phyloP scores from a whole-genome alignment of 2,329 filamentous ascomycete species.

The Cordyceps javanica region DNA sequence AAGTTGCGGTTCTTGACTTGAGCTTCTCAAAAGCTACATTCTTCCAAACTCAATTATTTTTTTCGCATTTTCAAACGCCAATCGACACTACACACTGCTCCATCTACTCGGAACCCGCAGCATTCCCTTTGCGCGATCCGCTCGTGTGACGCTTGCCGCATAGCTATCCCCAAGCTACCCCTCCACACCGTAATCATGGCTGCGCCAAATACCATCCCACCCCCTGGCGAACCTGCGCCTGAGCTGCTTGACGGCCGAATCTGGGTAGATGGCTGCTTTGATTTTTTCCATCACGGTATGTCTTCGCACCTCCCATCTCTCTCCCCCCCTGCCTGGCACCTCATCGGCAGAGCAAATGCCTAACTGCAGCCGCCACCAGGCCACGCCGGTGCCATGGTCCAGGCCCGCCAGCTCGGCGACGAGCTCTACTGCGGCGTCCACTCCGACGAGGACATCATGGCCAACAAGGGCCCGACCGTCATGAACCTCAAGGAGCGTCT shows the following conservation, averaged over 20 bases:
- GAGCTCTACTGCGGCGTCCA: constrained; percentile 91
- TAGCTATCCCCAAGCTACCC: background rate
- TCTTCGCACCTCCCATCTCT: background rate
- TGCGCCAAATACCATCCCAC: constrained; percentile 12
- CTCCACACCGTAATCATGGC: constrained; percentile 3
- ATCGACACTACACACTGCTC: background rate
- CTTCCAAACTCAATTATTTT: background rate
- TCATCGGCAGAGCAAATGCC: background rate
- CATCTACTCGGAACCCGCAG: background rate
- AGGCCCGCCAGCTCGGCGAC: constrained; percentile 83
- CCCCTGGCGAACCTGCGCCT: constrained; percentile 41
- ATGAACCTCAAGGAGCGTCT: constrained; percentile 90
- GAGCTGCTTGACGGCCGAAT: constrained; percentile 65
- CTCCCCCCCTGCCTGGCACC: background rate
- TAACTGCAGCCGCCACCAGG: constrained; percentile 42
- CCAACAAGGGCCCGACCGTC: constrained; percentile 96
- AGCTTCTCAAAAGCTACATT: background rate
- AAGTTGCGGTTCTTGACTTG: background rate
- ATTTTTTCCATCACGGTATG: constrained; percentile 94
- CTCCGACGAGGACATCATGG: constrained; percentile 89
- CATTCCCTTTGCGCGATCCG: background rate
- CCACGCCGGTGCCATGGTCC: constrained; percentile 93
- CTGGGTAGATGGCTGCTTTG: constrained; percentile 98
- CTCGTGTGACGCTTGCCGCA: too few relatives aligned
- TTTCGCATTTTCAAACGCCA: constrained; percentile 22